Percentiles rank a stretch among this genome's conserved stretches.
Evolutionary conservation across 306 rosid genomes (phyloP).

Genomic region (Bauhinia variegata): DNA sequence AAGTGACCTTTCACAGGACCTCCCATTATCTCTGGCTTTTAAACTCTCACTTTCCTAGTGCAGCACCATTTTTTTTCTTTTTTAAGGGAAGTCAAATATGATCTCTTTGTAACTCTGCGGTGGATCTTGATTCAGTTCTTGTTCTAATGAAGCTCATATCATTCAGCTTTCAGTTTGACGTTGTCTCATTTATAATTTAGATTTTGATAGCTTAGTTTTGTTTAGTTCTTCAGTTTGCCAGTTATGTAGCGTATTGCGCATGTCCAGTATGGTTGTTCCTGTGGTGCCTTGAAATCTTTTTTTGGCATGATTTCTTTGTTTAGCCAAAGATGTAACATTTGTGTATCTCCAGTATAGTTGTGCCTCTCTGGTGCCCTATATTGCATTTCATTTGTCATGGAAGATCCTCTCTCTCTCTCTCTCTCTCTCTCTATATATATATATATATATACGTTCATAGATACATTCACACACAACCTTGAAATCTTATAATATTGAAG

Average conservation of each 20-base stretch:
- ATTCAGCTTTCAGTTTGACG: conserved; percentile 17
- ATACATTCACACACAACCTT: too few species aligned
- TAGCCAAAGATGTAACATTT: too few species aligned
- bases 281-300: too few species aligned
- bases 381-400: conserved; percentile 13
- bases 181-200: conserved; percentile 13
- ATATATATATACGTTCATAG: too few species aligned
- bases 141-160: conserved; percentile 19
- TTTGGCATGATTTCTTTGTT: too few species aligned
- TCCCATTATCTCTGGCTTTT: conserved; percentile 13
- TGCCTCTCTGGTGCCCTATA: background rate
- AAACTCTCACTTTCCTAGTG: conserved; percentile 23
- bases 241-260: background rate
- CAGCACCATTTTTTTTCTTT: conserved; percentile 14
- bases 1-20: background rate
- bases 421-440: too few species aligned
- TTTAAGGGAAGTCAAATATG: background rate
- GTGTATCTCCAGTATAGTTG: conserved; percentile 1
- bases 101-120: conserved; percentile 16
- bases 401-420: conserved; percentile 24
- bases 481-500: too few species aligned
- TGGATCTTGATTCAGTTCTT: conserved; percentile 6
- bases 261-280: too few species aligned
- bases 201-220: conserved; percentile 4
- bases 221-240: conserved; percentile 1